Evolutionary conservation across 306 rosid genomes (phyloP).

Genomic region (Quercus dentata): DNA sequence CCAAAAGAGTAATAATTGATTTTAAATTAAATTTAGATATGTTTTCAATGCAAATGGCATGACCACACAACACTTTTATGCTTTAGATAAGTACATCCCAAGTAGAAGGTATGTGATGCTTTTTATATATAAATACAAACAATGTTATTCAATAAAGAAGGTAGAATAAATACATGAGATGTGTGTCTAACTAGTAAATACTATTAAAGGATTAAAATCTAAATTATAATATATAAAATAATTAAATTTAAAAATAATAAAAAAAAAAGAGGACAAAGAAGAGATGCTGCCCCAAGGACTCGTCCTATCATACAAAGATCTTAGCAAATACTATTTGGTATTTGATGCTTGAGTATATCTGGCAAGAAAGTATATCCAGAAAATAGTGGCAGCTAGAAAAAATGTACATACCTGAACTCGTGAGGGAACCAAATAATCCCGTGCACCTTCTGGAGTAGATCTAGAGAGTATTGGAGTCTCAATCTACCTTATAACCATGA

Average conservation of each 20-base stretch:
- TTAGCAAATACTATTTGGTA: neutral
- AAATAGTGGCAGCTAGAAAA: constrained; percentile 20
- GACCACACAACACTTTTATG: neutral
- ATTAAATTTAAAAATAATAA: too few relatives aligned
- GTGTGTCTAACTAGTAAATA: too few relatives aligned
- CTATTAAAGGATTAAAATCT: too few relatives aligned
- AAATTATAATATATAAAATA: too few relatives aligned
- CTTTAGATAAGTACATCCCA: neutral
- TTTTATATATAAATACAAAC: too few relatives aligned
- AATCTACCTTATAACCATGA: constrained; percentile 86
- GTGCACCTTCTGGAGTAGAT: constrained; percentile 98
- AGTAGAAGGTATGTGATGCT: neutral
- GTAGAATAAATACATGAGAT: too few relatives aligned
- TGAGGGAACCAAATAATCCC: constrained; percentile 96
- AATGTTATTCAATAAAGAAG: too few relatives aligned
- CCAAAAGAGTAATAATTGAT: too few relatives aligned
- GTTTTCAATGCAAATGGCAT: neutral
- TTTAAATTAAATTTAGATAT: too few relatives aligned
- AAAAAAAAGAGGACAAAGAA: too few relatives aligned
- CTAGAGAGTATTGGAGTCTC: constrained; percentile 98
- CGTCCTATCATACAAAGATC: too few relatives aligned
- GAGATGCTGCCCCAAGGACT: too few relatives aligned
- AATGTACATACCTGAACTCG: constrained; percentile 79
- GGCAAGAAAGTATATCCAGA: constrained; percentile 1
- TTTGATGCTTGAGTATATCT: neutral